These are phyloP conservation scores for Elsinoe australis DNA, from an alignment of 2,329 filamentous ascomycete species.

Conservation along the genomic window DNA sequence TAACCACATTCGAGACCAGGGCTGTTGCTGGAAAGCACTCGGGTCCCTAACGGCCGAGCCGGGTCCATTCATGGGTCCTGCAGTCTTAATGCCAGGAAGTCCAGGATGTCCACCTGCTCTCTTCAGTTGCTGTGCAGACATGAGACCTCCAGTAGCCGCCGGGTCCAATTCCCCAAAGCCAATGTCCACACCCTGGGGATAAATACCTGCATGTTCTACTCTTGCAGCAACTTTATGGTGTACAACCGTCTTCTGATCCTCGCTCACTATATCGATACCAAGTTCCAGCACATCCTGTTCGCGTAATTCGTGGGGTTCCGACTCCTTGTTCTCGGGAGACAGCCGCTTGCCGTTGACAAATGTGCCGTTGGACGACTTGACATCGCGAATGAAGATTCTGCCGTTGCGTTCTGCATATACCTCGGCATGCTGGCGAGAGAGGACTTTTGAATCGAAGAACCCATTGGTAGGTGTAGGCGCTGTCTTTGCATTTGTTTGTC, in stretches of 20 bases:
- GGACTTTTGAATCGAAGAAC: slow-evolving; percentile 95
- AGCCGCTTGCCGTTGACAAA: slow-evolving; percentile 90
- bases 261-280: slow-evolving; percentile 96
- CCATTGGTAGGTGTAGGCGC: slow-evolving; percentile 85
- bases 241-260: slow-evolving; percentile 96
- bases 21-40: slow-evolving; percentile 49
- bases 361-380: slow-evolving; percentile 97
- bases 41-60: slow-evolving; percentile 40
- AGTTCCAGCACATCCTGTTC: slow-evolving; percentile 88
- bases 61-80: slow-evolving; percentile 18
- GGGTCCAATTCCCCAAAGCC: slow-evolving; percentile 89
- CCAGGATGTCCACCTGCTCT: slow-evolving; percentile 44
- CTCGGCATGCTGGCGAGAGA: slow-evolving; percentile 92
- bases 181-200: slow-evolving; percentile 67
- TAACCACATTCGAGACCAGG: slow-evolving; percentile 74
- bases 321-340: slow-evolving; percentile 91
- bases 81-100: slow-evolving; percentile 21
- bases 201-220: slow-evolving; percentile 87
- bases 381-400: slow-evolving; percentile 91
- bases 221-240: slow-evolving; percentile 97
- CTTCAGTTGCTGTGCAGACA: slow-evolving; percentile 59
- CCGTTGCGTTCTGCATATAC: slow-evolving; percentile 74
- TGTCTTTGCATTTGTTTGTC: slow-evolving; percentile 95
- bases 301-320: slow-evolving; percentile 86
- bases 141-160: slow-evolving; percentile 60